Conservation (phyloP, 2,329 filamentous ascomycete genomes). For the Cladosporium sp. region DNA sequence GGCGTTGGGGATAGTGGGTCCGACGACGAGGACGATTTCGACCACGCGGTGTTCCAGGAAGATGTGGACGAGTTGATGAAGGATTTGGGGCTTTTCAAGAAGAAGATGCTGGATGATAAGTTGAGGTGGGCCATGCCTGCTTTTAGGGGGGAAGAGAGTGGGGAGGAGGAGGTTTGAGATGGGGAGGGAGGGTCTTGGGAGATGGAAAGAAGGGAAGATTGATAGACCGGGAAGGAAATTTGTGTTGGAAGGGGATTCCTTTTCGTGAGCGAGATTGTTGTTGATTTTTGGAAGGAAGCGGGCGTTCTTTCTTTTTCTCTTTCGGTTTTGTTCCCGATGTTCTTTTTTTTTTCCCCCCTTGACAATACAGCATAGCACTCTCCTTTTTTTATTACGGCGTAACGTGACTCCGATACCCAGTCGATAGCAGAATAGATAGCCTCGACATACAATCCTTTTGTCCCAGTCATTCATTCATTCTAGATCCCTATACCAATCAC, state of each 20-base stretch:
- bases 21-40: slow-evolving; percentile 45
- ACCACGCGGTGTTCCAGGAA: slow-evolving; percentile 56
- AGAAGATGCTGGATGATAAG: slow-evolving; percentile 81
- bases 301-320: too few relatives aligned
- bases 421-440: slow-evolving; percentile 9
- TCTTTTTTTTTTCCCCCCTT: not conserved
- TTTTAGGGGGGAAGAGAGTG: not conserved
- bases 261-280: slow-evolving; percentile 1
- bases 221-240: not conserved
- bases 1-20: slow-evolving; percentile 45
- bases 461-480: too few relatives aligned
- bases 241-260: not conserved
- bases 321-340: not conserved
- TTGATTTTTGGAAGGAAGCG: not conserved
- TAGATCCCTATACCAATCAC: too few relatives aligned
- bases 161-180: not conserved
- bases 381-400: not conserved
- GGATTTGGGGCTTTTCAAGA: slow-evolving; percentile 73
- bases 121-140: slow-evolving; percentile 44
- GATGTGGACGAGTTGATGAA: slow-evolving; percentile 78
- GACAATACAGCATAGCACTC: not conserved
- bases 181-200: not conserved
- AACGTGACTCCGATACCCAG: slow-evolving; percentile 7
- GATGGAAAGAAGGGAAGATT: not conserved
- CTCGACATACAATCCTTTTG: not conserved